phyloP scores from a whole-genome alignment of 2,329 filamentous ascomycete genomes.

The Colletotrichum musicola region DNA sequence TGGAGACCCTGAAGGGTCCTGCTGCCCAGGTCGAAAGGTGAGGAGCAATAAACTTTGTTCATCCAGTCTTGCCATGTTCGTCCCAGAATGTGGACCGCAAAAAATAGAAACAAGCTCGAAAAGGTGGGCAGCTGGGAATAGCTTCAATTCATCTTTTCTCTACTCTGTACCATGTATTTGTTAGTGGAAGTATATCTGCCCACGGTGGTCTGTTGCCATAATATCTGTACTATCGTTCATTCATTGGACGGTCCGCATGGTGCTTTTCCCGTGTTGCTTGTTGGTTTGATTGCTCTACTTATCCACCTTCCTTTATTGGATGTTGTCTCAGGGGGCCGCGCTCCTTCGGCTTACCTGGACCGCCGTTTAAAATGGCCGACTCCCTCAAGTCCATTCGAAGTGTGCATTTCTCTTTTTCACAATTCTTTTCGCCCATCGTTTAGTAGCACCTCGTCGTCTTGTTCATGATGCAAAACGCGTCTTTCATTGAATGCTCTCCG shows the following conservation, averaged over 20 bases:
- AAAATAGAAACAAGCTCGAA: not conserved
- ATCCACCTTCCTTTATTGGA: constrained; percentile 31
- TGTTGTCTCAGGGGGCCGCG: constrained; percentile 17
- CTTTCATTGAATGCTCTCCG: constrained; percentile 19
- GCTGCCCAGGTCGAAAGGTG: constrained; percentile 14
- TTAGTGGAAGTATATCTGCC: too few species aligned
- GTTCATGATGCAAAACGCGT: constrained; percentile 16
- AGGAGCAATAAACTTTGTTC: constrained; percentile 8
- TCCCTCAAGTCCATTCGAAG: not conserved
- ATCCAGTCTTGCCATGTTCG: not conserved
- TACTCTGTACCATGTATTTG: too few species aligned
- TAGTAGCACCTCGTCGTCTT: not conserved
- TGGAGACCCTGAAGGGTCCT: constrained; percentile 35
- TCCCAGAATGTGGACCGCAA: constrained; percentile 3
- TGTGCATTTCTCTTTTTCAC: rapidly evolving
- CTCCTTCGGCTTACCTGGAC: not conserved
- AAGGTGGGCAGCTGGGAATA: not conserved
- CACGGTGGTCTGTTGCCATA: too few species aligned
- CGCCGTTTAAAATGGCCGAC: constrained; percentile 1
- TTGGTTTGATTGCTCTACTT: constrained; percentile 21
- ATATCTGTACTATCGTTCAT: too few species aligned
- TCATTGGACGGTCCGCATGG: too few species aligned
- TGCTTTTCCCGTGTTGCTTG: not conserved
- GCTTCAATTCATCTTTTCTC: not conserved
- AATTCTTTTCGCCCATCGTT: not conserved